Base-by-base conservation (phyloP, 495 filamentous ascomycete genomes). In the Penicillium simplicissimum region DNA sequence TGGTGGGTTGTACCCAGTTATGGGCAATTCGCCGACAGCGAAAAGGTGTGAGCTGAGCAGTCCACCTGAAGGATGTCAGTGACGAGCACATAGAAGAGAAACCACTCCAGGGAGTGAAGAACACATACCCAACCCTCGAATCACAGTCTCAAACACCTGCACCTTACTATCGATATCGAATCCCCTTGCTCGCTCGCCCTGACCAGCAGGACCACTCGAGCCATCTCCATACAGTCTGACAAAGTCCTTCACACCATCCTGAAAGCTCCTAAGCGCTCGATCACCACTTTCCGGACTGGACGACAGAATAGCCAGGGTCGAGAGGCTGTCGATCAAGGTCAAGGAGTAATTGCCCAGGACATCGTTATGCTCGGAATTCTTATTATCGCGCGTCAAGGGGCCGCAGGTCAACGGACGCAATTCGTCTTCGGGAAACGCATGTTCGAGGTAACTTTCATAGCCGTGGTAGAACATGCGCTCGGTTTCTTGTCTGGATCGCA, bases 81-180 rank as follows among this genome's bases (percentile, higher is more conserved):
- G n/a, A 52, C 42, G 17, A 21, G 21, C 14, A 19, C 11, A 35
- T 21, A n/a, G 8, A 19, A 13, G n/a, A 4, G 15, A 35, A 10
- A 17, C 17, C 31, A 17, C 14, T 1, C 10, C 7, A 35, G 5
- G 8, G 13, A 11, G 13, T 23, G 4, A 5, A 45, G 34, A 52
- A 13, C 25, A 58, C 45, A 43, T 72, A 81, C 78, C 95, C 53
- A 98, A 83, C 31, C 93, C 93, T 63, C 95, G 83, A 71, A 98
- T 98, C 10, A 96, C 93, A 2, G 93, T 97, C 75, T 98, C 95
- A 70, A 98, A 98, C 36, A 98, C 91, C 75, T 98, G 92, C 9
- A 98, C 95, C 74, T 97, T 97, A 74, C 92, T 96, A 74, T 98
- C 94, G 42, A 97, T 80, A 76, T 98, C 93, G 63, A 98, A 98